These are phyloP conservation scores for Venturiaceae sp. DNA, from an alignment of 2,329 filamentous ascomycete species.

Conservation along the genomic window DNA sequence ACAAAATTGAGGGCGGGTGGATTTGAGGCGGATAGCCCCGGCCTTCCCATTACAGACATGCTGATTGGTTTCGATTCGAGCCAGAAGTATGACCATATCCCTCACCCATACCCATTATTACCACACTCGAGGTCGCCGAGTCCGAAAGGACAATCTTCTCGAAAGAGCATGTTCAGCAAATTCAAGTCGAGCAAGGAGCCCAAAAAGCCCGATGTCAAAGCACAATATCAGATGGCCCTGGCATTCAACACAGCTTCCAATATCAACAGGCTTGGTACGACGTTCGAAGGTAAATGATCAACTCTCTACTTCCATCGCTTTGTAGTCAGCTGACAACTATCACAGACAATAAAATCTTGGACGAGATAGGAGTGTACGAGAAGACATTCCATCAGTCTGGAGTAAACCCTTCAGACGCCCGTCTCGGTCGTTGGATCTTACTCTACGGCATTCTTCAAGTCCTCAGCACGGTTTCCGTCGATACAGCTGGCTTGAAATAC, in stretches of 20 bases:
- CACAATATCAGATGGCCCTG: conserved; percentile 27
- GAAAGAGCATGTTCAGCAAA: conserved; percentile 4
- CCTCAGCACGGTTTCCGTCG: conserved; percentile 30
- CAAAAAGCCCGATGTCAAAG: conserved; percentile 24
- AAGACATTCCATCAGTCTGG: conserved; percentile 14
- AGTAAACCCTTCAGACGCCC: conserved; percentile 27
- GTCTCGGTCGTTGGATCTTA: conserved; percentile 33
- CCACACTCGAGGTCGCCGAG: conserved; percentile 25
- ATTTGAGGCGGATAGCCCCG: conserved; percentile 34
- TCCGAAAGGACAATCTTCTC: neutral
- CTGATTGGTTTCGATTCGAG: conserved; percentile 56
- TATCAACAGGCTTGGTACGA: conserved; percentile 26
- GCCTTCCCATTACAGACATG: conserved; percentile 57
- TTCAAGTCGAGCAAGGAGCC: conserved; percentile 25
- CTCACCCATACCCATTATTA: conserved; percentile 56
- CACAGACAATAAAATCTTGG: conserved; percentile 27
- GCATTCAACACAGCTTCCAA: conserved; percentile 31
- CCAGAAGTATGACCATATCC: conserved; percentile 39
- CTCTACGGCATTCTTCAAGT: conserved; percentile 32
- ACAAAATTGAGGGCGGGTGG: conserved; percentile 15
- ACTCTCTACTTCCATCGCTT: conserved; percentile 9
- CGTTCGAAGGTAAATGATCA: conserved; percentile 21
- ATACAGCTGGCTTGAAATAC: conserved; percentile 26
- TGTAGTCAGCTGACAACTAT: neutral
- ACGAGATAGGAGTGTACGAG: conserved; percentile 31